Percentiles rank a stretch among this genome's conserved stretches.
Conservation (phyloP, 164 flowering plant genomes). For the Chimonanthus salicifolius region DNA sequence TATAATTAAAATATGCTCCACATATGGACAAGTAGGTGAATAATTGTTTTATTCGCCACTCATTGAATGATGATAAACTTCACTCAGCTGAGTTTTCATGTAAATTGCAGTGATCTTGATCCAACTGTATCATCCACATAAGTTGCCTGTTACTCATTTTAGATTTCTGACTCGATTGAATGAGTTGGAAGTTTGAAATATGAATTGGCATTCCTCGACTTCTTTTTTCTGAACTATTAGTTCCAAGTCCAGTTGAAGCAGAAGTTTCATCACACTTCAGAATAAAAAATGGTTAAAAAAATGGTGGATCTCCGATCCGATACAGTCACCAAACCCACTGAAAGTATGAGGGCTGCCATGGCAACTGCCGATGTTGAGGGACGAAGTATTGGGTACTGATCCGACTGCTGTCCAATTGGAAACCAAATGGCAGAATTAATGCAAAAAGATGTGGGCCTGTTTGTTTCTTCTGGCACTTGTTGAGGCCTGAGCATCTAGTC, state of each 20-base stretch:
- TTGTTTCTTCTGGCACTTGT: constrained; percentile 70
- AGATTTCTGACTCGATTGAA: not conserved
- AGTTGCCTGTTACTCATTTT: not conserved
- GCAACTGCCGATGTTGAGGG: constrained; percentile 85
- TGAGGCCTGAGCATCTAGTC: too few species aligned
- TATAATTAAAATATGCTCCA: too few species aligned
- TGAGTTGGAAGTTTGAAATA: not conserved
- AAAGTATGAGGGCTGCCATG: constrained; percentile 83
- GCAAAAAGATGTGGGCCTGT: constrained; percentile 83
- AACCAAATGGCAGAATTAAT: constrained; percentile 61
- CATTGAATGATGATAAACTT: not conserved
- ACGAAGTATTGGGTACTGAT: constrained; percentile 72
- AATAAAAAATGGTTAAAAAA: constrained; percentile 53
- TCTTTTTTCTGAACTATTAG: not conserved
- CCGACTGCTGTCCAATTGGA: constrained; percentile 74
- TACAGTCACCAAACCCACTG: constrained; percentile 91
- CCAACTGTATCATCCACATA: not conserved
- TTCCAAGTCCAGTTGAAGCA: not conserved
- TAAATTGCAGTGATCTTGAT: not conserved
- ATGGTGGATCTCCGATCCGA: constrained; percentile 89
- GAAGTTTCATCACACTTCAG: not conserved
- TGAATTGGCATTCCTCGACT: not conserved
- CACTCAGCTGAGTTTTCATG: not conserved
- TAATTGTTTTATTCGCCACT: not conserved
- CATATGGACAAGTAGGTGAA: too few species aligned